Percentiles rank a stretch among this genome's conserved stretches.
phyloP scores from a whole-genome alignment of 2,329 filamentous ascomycete genomes.

The Leptographium radiaticola region DNA sequence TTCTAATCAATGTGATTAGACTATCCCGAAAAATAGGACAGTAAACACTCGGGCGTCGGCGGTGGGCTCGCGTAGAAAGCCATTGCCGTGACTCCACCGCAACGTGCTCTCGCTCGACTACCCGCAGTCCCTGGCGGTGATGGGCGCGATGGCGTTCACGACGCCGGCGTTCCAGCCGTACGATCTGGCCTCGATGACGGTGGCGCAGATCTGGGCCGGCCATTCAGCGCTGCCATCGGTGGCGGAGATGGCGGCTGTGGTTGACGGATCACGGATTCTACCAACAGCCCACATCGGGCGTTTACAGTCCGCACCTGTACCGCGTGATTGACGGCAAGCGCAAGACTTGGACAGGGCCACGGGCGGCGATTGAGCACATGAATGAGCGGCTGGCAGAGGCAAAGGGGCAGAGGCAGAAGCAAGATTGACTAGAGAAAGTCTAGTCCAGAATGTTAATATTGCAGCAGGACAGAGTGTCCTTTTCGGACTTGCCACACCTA shows the following conservation, averaged over 20 bases:
- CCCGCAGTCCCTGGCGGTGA: slow-evolving; percentile 29
- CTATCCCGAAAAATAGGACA: no score
- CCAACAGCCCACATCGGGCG: slow-evolving; percentile 22
- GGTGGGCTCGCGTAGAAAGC: slow-evolving; percentile 16
- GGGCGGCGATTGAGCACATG: slow-evolving; percentile 17
- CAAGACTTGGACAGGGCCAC: slow-evolving; percentile 26
- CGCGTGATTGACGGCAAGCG: slow-evolving; percentile 26
- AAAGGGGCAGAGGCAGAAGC: neutral
- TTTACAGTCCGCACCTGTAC: slow-evolving; percentile 27
- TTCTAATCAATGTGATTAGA: no score
- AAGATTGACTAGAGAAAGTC: no score
- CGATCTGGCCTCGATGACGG: slow-evolving; percentile 30
- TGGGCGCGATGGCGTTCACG: slow-evolving; percentile 23
- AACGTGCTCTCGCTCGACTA: slow-evolving; percentile 30
- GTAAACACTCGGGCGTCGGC: slow-evolving; percentile 14
- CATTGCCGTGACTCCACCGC: slow-evolving; percentile 25
- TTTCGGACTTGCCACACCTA: no score
- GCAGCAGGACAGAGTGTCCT: no score
- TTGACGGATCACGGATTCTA: slow-evolving; percentile 24
- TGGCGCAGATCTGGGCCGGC: slow-evolving; percentile 30
- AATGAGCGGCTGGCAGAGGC: neutral
- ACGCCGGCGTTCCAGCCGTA: slow-evolving; percentile 24
- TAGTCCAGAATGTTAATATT: no score
- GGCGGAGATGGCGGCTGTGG: slow-evolving; percentile 28
- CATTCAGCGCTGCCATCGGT: slow-evolving; percentile 22